phyloP scores from a whole-genome alignment of 352 stramenopile species.

The Poterioochromonas sp. region DNA sequence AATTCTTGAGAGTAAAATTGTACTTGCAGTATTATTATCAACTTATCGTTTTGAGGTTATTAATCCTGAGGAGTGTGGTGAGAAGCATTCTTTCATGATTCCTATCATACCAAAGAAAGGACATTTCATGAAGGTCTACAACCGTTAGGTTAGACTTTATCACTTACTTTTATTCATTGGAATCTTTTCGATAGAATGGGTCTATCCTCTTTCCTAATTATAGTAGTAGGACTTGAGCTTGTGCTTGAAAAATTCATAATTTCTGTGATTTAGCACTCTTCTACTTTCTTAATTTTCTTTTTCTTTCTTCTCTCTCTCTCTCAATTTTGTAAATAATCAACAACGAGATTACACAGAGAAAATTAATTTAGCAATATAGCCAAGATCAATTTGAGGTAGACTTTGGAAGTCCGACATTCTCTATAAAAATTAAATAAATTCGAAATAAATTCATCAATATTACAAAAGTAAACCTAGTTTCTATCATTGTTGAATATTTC shows the following conservation, averaged over 20 bases:
- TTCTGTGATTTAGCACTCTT: neutral
- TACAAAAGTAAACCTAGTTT: too few relatives aligned
- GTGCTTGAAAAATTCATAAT: neutral
- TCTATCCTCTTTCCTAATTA: neutral
- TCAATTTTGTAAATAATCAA: neutral
- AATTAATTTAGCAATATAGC: neutral
- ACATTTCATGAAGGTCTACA: slow-evolving; percentile 23
- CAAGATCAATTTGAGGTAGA: neutral
- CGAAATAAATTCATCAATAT: too few relatives aligned
- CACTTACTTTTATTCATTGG: neutral
- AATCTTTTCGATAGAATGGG: neutral
- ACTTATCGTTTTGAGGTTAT: slow-evolving; percentile 40
- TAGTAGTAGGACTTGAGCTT: neutral
- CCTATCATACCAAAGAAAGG: slow-evolving; percentile 47
- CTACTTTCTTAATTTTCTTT: neutral
- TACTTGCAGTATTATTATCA: slow-evolving; percentile 43
- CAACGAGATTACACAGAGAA: neutral
- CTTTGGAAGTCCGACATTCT: too few relatives aligned
- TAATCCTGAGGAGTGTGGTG: slow-evolving; percentile 36
- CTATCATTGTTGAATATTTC: too few relatives aligned
- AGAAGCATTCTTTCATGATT: slow-evolving; percentile 46
- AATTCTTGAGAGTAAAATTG: slow-evolving; percentile 53
- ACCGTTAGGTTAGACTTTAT: neutral
- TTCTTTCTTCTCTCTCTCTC: neutral
- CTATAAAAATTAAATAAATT: too few relatives aligned